These are phyloP conservation scores for Schwanniomyces polymorphus DNA, from an alignment of 805 yeast species.

Conservation along the genomic window DNA sequence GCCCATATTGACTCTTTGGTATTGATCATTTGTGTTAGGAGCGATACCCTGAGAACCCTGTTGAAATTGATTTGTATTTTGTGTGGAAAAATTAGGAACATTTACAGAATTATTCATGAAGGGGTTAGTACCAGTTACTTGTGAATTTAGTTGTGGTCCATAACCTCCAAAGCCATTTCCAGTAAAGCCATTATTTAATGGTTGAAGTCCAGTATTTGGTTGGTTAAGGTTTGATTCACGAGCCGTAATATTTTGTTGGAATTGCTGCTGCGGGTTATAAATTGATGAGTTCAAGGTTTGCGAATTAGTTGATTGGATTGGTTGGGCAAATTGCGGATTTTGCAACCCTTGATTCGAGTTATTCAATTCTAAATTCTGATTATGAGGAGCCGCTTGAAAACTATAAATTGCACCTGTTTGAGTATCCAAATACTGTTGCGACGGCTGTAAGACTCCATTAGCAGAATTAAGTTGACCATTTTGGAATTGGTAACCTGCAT, in stretches of 20 bases:
- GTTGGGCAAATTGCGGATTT: conserved; percentile 5
- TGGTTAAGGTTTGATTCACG: conserved; percentile 7
- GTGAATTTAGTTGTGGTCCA: conserved; percentile 25
- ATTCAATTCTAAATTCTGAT: conserved; percentile 4
- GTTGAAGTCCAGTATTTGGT: conserved; percentile 9
- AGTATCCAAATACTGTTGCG: neutral
- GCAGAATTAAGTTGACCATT: neutral
- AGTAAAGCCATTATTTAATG: conserved; percentile 35
- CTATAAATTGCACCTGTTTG: neutral
- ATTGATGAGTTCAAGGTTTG: conserved; percentile 3
- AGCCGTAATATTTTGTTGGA: conserved; percentile 6
- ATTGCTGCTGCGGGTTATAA: conserved; percentile 9
- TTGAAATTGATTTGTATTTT: neutral
- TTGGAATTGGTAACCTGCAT: neutral
- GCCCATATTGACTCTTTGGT: conserved; percentile 10
- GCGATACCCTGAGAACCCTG: conserved; percentile 12
- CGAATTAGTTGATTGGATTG: conserved; percentile 5
- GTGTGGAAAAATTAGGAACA: neutral
- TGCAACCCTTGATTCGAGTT: conserved; percentile 8
- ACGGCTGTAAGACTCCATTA: no score
- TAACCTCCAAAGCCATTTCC: conserved; percentile 65
- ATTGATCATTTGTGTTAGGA: conserved; percentile 9
- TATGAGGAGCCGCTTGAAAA: conserved; percentile 9
- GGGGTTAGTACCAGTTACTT: conserved; percentile 21
- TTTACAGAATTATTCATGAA: conserved; percentile 11